Conservation (phyloP, 2,329 filamentous ascomycete species). For the Diplodia intermedia region DNA sequence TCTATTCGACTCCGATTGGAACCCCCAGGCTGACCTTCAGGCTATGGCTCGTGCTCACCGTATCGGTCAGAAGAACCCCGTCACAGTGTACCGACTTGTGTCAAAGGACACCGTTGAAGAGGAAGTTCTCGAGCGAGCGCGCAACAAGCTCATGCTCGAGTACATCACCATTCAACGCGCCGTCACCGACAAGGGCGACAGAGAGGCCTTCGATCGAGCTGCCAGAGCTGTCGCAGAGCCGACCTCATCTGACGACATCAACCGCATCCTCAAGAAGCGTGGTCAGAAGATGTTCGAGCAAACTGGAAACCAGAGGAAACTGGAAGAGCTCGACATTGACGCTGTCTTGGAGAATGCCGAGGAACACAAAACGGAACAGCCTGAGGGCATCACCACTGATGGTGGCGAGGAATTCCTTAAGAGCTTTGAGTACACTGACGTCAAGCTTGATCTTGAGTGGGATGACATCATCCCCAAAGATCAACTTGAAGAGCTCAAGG, state of each 20-base stretch:
- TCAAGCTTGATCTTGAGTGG: slow-evolving; percentile 96
- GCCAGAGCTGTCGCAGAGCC: slow-evolving; percentile 86
- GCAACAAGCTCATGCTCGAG: slow-evolving; percentile 96
- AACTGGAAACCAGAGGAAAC: slow-evolving; percentile 91
- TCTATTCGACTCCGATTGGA: slow-evolving; percentile 99
- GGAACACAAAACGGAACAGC: slow-evolving; percentile 93
- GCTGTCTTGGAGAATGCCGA: slow-evolving; percentile 96
- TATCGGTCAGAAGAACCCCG: slow-evolving; percentile 94
- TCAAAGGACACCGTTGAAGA: slow-evolving; percentile 99
- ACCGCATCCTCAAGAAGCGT: slow-evolving; percentile 92
- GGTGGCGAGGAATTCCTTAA: slow-evolving; percentile 96
- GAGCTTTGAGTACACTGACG: slow-evolving; percentile 91
- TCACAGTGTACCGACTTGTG: slow-evolving; percentile 94
- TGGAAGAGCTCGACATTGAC: slow-evolving; percentile 97
- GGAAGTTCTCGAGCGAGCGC: slow-evolving; percentile 92
- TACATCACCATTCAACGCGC: slow-evolving; percentile 97
- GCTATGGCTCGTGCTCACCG: slow-evolving; percentile 98
- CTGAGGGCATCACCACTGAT: slow-evolving; percentile 91
- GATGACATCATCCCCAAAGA: slow-evolving; percentile 98
- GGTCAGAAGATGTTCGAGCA: slow-evolving; percentile 99
- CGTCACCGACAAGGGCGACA: slow-evolving; percentile 90
- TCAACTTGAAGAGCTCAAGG: slow-evolving; percentile 86
- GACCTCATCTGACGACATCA: slow-evolving; percentile 91
- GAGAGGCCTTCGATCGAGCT: slow-evolving; percentile 65
- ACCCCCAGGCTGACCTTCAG: slow-evolving; percentile 95